These are phyloP conservation scores for Drechslerella dactyloides DNA, from an alignment of 2,329 filamentous ascomycete genomes.

Conservation along the genomic window DNA sequence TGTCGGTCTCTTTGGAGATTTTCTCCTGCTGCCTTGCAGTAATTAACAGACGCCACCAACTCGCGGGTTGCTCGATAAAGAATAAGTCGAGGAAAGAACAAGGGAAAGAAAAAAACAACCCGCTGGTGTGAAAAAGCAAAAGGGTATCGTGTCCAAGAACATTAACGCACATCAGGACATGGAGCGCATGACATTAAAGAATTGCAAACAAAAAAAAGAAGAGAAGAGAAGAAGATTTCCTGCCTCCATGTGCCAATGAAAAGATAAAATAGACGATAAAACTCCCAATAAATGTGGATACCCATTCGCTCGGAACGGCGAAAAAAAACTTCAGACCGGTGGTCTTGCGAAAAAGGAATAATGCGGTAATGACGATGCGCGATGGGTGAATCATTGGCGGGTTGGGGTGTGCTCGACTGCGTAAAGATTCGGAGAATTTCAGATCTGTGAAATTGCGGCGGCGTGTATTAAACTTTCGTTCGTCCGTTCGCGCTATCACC, in stretches of 20 bases:
- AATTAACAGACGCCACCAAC: conserved; percentile 13
- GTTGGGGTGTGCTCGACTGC: background rate
- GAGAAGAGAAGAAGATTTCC: conserved; percentile 14
- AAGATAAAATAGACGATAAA: conserved; percentile 19
- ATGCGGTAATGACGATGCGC: conserved; percentile 2
- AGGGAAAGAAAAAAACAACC: background rate
- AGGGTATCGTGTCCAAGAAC: conserved; percentile 46
- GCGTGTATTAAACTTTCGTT: conserved; percentile 28
- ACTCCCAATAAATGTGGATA: conserved; percentile 6
- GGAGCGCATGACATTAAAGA: conserved; percentile 20
- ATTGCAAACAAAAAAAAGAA: conserved; percentile 19
- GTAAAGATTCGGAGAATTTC: conserved; percentile 9
- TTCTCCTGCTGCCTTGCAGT: conserved; percentile 9
- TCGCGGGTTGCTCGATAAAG: conserved; percentile 13
- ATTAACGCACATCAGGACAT: conserved; percentile 19
- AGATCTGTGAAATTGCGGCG: conserved; percentile 4
- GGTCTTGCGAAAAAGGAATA: background rate
- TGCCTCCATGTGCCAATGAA: conserved; percentile 17
- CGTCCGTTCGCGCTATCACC: background rate
- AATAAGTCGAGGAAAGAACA: conserved; percentile 12
- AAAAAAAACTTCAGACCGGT: background rate
- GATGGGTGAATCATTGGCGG: background rate
- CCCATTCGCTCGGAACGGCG: conserved; percentile 3
- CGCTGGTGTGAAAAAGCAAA: conserved; percentile 21
- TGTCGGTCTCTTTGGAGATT: conserved; percentile 2